Evolutionary conservation across 1,139 yeast genomes (phyloP).

Genomic region (Protomyces pachydermus): DNA sequence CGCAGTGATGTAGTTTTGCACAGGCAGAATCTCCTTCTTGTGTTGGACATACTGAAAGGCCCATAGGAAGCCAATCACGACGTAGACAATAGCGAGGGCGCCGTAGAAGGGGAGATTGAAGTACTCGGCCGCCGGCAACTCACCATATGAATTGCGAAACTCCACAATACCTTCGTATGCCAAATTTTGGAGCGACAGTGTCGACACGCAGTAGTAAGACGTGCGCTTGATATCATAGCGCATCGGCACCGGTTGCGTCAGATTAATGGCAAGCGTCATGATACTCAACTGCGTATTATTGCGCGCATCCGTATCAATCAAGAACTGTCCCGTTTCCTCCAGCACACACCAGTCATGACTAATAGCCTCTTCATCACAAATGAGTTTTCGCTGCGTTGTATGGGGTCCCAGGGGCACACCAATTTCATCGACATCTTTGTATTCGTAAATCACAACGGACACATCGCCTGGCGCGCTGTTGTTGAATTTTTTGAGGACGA

Average conservation of each 20-base stretch:
- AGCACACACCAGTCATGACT: constrained; percentile 52
- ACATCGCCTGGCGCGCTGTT: constrained; percentile 19
- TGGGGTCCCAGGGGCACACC: constrained; percentile 50
- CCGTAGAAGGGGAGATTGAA: constrained; percentile 91
- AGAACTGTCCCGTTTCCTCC: constrained; percentile 48
- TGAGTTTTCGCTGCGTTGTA: constrained; percentile 46
- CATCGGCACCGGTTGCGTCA: constrained; percentile 37
- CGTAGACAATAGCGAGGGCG: constrained; percentile 74
- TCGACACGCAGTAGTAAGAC: constrained; percentile 88
- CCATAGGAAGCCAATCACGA: constrained; percentile 72
- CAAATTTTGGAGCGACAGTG: constrained; percentile 37
- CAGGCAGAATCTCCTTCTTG: constrained; percentile 79
- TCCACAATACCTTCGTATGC: constrained; percentile 24
- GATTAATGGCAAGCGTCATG: constrained; percentile 24
- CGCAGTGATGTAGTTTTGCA: constrained; percentile 68
- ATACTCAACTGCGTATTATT: constrained; percentile 24
- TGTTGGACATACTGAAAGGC: constrained; percentile 82
- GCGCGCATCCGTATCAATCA: constrained; percentile 28
- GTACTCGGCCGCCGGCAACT: constrained; percentile 80
- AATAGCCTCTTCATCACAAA: constrained; percentile 73
- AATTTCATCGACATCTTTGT: constrained; percentile 63
- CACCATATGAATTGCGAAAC: constrained; percentile 29
- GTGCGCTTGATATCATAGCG: constrained; percentile 65
- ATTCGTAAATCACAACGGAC: constrained; percentile 66
- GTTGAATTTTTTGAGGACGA: constrained; percentile 6